Conservation (phyloP, 805 yeast species). For the Blastobotrys chiropterorum region DNA sequence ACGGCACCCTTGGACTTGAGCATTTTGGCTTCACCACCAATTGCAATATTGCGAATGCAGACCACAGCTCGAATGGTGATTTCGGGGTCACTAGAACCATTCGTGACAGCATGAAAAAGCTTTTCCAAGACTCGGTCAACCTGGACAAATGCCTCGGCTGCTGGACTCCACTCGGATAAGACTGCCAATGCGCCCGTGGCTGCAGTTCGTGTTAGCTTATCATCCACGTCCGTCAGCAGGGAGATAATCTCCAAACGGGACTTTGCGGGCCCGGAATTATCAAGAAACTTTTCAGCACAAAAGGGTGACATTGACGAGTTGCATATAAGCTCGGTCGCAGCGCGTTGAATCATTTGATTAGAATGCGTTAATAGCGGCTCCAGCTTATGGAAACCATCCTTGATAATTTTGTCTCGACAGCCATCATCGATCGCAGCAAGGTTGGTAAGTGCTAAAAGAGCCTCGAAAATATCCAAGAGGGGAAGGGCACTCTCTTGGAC, state of each 20-base stretch:
- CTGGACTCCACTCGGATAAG: conserved; percentile 33
- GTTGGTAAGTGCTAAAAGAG: conserved; percentile 63
- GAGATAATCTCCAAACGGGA: conserved; percentile 28
- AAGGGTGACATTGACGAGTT: conserved; percentile 43
- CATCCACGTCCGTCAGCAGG: conserved; percentile 30
- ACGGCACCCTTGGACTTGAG: not conserved
- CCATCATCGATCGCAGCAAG: conserved; percentile 44
- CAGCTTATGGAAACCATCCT: conserved; percentile 42
- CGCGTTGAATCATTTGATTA: conserved; percentile 46
- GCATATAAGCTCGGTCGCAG: conserved; percentile 57
- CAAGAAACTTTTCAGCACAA: conserved; percentile 34
- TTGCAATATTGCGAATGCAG: conserved; percentile 2
- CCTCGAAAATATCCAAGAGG: conserved; percentile 42
- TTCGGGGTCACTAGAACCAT: conserved; percentile 4
- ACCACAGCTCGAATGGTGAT: conserved; percentile 6
- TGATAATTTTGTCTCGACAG: conserved; percentile 35
- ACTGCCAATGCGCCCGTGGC: conserved; percentile 37
- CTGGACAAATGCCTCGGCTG: conserved; percentile 25
- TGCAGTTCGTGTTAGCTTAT: conserved; percentile 29
- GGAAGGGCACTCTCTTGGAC: conserved; percentile 22
- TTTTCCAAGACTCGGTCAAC: conserved; percentile 21
- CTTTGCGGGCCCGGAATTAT: conserved; percentile 24
- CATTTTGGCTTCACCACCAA: not conserved
- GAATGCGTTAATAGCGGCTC: conserved; percentile 41
- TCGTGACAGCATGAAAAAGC: conserved; percentile 7